phyloP scores from a whole-genome alignment of 495 filamentous ascomycete species.

The Ramalina peruviana region DNA sequence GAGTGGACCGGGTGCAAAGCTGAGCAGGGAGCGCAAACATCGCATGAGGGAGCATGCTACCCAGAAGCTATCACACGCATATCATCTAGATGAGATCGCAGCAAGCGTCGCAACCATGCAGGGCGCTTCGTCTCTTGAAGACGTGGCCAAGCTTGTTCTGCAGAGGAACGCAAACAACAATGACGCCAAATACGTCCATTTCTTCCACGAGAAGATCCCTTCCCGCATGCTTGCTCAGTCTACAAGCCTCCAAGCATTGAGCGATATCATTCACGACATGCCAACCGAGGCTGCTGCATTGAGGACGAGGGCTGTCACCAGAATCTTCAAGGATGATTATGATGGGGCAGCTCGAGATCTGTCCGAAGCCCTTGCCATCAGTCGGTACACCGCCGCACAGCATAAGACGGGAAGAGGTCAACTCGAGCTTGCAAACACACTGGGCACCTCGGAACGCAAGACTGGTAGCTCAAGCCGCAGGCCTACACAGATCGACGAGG shows the following conservation, averaged over 20 bases:
- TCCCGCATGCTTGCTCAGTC: constrained; percentile 59
- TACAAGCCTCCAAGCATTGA: constrained; percentile 47
- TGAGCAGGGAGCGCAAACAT: constrained; percentile 59
- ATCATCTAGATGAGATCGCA: constrained; percentile 66
- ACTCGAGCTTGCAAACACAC: constrained; percentile 29
- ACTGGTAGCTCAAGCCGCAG: constrained; percentile 20
- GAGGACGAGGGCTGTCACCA: constrained; percentile 57
- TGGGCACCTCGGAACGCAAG: constrained; percentile 24
- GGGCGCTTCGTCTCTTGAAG: constrained; percentile 60
- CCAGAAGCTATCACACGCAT: constrained; percentile 60
- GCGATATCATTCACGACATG: constrained; percentile 48
- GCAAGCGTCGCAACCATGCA: constrained; percentile 75
- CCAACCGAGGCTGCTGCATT: constrained; percentile 50
- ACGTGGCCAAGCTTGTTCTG: constrained; percentile 60
- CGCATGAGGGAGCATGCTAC: constrained; percentile 64
- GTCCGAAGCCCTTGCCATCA: constrained; percentile 46
- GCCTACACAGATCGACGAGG: constrained; percentile 40
- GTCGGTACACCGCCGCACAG: constrained; percentile 33
- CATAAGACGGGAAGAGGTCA: constrained; percentile 31
- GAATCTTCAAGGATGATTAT: constrained; percentile 62
- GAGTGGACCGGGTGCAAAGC: constrained; percentile 44
- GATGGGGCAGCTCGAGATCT: constrained; percentile 52
- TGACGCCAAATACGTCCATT: constrained; percentile 71
- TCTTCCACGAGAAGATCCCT: constrained; percentile 81
- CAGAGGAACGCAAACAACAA: constrained; percentile 45